phyloP scores from a whole-genome alignment of 495 filamentous ascomycete species.

The Cairneyella variabilis region DNA sequence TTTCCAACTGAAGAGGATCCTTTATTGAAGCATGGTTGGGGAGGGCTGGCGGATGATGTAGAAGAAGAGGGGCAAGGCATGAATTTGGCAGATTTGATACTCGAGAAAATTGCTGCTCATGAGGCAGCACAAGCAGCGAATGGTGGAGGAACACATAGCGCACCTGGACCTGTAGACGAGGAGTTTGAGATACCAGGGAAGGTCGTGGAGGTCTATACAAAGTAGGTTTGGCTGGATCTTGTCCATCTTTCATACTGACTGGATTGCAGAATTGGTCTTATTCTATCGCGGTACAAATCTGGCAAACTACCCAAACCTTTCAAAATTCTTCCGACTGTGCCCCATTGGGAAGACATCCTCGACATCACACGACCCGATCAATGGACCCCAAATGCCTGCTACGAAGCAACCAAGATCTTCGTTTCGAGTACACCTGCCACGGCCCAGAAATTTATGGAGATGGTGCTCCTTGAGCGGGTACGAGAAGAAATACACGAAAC shows the following conservation, averaged over 20 bases:
- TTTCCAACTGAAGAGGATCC: slow-evolving; percentile 59
- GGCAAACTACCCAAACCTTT: slow-evolving; percentile 95
- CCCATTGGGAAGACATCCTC: slow-evolving; percentile 85
- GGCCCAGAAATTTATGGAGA: slow-evolving; percentile 75
- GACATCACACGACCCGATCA: slow-evolving; percentile 73
- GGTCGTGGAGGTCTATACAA: slow-evolving; percentile 88
- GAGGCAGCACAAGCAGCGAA: slow-evolving; percentile 59
- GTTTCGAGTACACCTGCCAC: slow-evolving; percentile 72
- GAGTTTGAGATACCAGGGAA: slow-evolving; percentile 86
- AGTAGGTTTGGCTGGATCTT: slow-evolving; percentile 47
- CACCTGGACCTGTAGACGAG: slow-evolving; percentile 54
- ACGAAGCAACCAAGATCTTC: slow-evolving; percentile 84
- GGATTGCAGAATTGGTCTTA: slow-evolving; percentile 64
- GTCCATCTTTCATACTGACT: slow-evolving; percentile 14
- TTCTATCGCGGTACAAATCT: slow-evolving; percentile 90
- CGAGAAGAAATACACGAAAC: slow-evolving; percentile 83
- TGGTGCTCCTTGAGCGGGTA: slow-evolving; percentile 79
- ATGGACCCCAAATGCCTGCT: slow-evolving; percentile 87
- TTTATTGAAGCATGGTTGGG: slow-evolving; percentile 47
- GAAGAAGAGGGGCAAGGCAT: slow-evolving; percentile 49
- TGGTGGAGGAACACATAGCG: slow-evolving; percentile 34
- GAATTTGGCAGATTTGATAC: slow-evolving; percentile 86
- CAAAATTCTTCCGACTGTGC: slow-evolving; percentile 90
- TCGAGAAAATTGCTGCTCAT: slow-evolving; percentile 89
- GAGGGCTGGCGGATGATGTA: slow-evolving; percentile 36